A percentile compares a stretch with the other conserved stretches of the same genome.
These are phyloP conservation scores for Penicillium sp. DNA, from an alignment of 2,329 filamentous ascomycete species.

Conservation along the genomic window DNA sequence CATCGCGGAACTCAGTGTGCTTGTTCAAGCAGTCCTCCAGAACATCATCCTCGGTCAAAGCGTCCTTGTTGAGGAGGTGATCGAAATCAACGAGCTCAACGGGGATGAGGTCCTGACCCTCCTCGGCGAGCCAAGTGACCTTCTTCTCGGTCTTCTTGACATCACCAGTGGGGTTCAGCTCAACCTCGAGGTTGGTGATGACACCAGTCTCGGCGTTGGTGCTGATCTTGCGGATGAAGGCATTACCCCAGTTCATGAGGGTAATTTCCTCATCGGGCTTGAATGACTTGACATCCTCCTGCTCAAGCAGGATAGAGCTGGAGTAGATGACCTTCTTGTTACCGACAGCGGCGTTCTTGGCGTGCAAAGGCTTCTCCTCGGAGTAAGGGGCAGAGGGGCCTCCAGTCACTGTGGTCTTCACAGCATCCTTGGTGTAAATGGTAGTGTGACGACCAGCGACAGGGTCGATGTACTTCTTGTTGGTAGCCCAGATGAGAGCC, in stretches of 20 bases:
- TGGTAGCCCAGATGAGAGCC: slow-evolving; percentile 55
- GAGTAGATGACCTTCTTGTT: slow-evolving; percentile 83
- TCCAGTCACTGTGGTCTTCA: slow-evolving; percentile 70
- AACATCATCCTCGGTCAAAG: slow-evolving; percentile 82
- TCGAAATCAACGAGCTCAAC: slow-evolving; percentile 93
- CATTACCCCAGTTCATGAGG: slow-evolving; percentile 89
- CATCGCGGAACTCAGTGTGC: slow-evolving; percentile 71
- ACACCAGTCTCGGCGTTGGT: slow-evolving; percentile 51
- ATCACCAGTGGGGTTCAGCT: slow-evolving; percentile 89
- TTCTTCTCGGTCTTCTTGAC: slow-evolving; percentile 97
- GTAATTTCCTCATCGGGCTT: slow-evolving; percentile 88
- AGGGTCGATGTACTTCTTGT: slow-evolving; percentile 82
- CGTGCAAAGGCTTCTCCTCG: slow-evolving; percentile 81
- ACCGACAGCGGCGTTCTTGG: slow-evolving; percentile 83
- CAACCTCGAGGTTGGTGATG: slow-evolving; percentile 72
- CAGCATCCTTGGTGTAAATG: slow-evolving; percentile 68
- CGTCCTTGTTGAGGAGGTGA: slow-evolving; percentile 93
- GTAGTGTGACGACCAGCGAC: slow-evolving; percentile 73
- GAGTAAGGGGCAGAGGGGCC: slow-evolving; percentile 62
- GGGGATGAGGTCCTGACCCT: slow-evolving; percentile 73
- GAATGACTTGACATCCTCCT: slow-evolving; percentile 81
- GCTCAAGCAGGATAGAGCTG: slow-evolving; percentile 75
- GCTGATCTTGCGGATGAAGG: slow-evolving; percentile 52
- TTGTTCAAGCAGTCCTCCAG: slow-evolving; percentile 81
- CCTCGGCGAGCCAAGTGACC: slow-evolving; percentile 84